Percentiles rank a stretch among this genome's conserved stretches.
These are phyloP conservation scores for Linaria vulgaris DNA, from an alignment of 257 asterid genomes.

Conservation along the genomic window DNA sequence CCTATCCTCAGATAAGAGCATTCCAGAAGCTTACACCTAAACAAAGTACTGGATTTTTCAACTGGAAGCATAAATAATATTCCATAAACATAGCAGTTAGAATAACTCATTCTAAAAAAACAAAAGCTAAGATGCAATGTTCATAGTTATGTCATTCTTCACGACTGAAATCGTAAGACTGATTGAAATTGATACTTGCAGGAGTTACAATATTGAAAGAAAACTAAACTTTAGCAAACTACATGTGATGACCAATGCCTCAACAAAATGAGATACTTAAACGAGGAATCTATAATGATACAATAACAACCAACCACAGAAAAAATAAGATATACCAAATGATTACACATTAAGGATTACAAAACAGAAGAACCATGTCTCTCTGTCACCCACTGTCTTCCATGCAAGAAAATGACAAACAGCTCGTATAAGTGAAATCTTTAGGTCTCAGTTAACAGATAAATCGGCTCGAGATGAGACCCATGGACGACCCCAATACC, in stretches of 20 bases:
- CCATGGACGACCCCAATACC: conserved; percentile 22
- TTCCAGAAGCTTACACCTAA: too few species aligned
- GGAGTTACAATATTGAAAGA: not conserved
- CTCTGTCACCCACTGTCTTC: not conserved
- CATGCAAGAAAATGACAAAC: not conserved
- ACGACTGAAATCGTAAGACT: not conserved
- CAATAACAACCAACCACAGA: not conserved
- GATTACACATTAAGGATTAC: not conserved
- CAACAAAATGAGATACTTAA: not conserved
- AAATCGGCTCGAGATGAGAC: not conserved
- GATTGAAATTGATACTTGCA: not conserved
- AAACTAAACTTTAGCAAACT: not conserved
- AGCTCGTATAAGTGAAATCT: not conserved
- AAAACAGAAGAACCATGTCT: not conserved
- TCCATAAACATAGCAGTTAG: too few species aligned
- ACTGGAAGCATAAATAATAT: too few species aligned
- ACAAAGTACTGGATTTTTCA: too few species aligned
- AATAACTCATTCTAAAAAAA: too few species aligned
- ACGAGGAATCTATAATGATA: not conserved
- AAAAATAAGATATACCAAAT: too few species aligned
- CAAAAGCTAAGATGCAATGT: too few species aligned
- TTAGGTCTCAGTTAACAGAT: not conserved
- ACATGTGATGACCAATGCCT: not conserved
- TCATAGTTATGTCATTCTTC: too few species aligned
- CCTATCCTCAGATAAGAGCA: too few species aligned